Evolutionary conservation across 805 yeast species (phyloP), one percentile per base, ranked within the genome.

Genomic region (Lipomyces spencermartinsiae): DNA sequence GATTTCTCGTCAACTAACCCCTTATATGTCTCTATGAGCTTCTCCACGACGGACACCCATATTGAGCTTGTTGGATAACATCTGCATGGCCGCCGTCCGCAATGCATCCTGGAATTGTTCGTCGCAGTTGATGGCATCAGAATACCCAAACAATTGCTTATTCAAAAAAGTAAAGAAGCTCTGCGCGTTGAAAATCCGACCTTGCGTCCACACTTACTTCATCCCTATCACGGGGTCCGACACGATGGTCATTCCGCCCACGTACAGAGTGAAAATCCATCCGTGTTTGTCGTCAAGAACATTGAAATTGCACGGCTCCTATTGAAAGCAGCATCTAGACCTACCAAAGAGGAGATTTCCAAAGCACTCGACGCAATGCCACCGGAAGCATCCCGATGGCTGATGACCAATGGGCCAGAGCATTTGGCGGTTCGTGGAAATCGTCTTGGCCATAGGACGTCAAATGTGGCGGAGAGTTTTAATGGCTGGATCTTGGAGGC

Each of bases 201-300:
- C 59, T 62, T 66, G 63, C 65, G 69, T 8, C 69, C 69, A 53
- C 64, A 66, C 67, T 61, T 66, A 43, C n/a, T 39, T 39, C 71
- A 68, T 64, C 5, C 72, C 72, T 9, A 39, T n/a, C 29, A 61
- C 57, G 2, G 71, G 72, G 29, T 69, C 72, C 5, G 64, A 61
- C n/a, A 69, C 54, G 14, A 69, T 6, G 16, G 63, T 58, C 67
- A 69, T 62, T 14, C 53, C 72, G 16, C 65, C 72, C 3, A 65
- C 31, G 37, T 61, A 61, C 19, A 69, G 29, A 9, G 68, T 56
- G 59, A 33, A 70, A 19, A 69, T 57, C 60, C 62, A 64, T 12
- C 72, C 72, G 14, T 58, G 49, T 43, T 61, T n/a, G 25, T 51
- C 55, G 55, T 51, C 19, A 49, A 49, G 54, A 49, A 49, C 54